phyloP scores from a whole-genome alignment of 2,329 filamentous ascomycete species.

The Fusarium sp. region DNA sequence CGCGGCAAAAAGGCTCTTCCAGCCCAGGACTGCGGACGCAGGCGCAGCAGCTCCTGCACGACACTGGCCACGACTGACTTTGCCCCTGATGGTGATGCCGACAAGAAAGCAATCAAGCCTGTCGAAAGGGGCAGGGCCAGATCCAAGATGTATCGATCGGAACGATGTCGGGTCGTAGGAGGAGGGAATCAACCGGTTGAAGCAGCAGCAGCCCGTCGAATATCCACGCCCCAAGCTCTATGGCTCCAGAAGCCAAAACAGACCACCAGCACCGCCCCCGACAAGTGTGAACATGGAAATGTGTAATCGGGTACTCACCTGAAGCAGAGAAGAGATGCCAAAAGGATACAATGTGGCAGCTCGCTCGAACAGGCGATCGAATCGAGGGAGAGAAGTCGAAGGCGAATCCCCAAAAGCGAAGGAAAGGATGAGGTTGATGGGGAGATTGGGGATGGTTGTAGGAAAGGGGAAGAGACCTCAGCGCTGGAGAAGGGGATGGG shows the following conservation, averaged over 20 bases:
- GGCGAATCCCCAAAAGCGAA: constrained; percentile 33
- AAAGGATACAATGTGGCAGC: constrained; percentile 33
- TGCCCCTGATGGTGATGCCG: constrained; percentile 22
- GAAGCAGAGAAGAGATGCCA: constrained; percentile 36
- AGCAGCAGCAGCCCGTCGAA: constrained; percentile 2
- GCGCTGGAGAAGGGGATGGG: constrained; percentile 24
- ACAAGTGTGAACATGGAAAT: constrained; percentile 1
- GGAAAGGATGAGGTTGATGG: constrained; percentile 38
- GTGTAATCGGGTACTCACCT: constrained; percentile 31
- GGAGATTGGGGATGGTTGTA: constrained; percentile 37
- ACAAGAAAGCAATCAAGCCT: constrained; percentile 10
- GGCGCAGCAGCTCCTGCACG: constrained; percentile 33
- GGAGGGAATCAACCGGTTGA: constrained; percentile 15
- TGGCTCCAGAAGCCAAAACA: constrained; percentile 25
- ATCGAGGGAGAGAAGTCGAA: constrained; percentile 35
- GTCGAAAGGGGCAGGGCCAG: not conserved
- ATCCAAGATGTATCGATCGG: not conserved
- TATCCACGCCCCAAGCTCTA: constrained; percentile 25
- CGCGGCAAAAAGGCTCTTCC: constrained; percentile 42
- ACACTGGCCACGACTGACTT: constrained; percentile 19
- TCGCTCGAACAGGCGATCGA: constrained; percentile 30
- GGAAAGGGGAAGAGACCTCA: constrained; percentile 42
- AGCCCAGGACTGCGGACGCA: constrained; percentile 30
- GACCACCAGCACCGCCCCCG: constrained; percentile 15
- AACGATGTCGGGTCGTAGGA: constrained; percentile 4